Evolutionary conservation across 2,329 filamentous ascomycete genomes (phyloP).

Genomic region (Cladosporium cucumerinum): DNA sequence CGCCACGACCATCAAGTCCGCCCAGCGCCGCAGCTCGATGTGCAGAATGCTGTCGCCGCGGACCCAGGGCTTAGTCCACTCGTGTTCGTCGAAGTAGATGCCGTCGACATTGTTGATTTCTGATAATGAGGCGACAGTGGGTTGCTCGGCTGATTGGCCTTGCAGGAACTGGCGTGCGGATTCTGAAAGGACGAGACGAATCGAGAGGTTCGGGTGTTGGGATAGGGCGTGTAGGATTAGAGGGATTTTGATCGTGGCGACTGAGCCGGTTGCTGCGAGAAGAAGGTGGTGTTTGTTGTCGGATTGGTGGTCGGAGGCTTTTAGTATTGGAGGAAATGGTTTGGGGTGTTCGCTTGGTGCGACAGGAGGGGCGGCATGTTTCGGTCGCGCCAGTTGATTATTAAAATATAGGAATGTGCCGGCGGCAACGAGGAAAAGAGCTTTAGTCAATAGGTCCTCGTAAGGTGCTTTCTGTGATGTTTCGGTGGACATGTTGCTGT

Average conservation of each 20-base stretch:
- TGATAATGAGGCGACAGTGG: constrained; percentile 49
- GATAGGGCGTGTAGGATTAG: constrained; percentile 54
- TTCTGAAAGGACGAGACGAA: constrained; percentile 78
- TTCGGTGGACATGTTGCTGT: neutral
- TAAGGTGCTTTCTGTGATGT: neutral
- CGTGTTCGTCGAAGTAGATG: constrained; percentile 78
- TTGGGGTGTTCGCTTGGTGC: neutral
- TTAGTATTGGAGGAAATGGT: constrained; percentile 22
- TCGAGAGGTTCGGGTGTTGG: constrained; percentile 58
- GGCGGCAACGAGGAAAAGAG: neutral
- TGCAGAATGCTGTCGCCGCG: constrained; percentile 80
- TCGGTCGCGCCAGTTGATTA: neutral
- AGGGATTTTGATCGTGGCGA: constrained; percentile 79
- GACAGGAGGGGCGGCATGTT: neutral
- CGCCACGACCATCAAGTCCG: constrained; percentile 73
- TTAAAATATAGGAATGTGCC: neutral
- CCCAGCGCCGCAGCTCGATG: constrained; percentile 82
- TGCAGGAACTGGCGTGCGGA: constrained; percentile 72
- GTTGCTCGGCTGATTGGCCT: constrained; percentile 75
- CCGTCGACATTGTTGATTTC: constrained; percentile 70
- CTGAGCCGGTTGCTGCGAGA: constrained; percentile 66
- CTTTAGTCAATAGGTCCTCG: neutral
- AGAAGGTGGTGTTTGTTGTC: constrained; percentile 61
- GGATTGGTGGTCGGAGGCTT: constrained; percentile 37
- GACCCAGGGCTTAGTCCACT: constrained; percentile 78